Percentiles rank a stretch among this genome's conserved stretches.
Conservation (phyloP, 495 filamentous ascomycete species). For the Tricharina praecox region DNA sequence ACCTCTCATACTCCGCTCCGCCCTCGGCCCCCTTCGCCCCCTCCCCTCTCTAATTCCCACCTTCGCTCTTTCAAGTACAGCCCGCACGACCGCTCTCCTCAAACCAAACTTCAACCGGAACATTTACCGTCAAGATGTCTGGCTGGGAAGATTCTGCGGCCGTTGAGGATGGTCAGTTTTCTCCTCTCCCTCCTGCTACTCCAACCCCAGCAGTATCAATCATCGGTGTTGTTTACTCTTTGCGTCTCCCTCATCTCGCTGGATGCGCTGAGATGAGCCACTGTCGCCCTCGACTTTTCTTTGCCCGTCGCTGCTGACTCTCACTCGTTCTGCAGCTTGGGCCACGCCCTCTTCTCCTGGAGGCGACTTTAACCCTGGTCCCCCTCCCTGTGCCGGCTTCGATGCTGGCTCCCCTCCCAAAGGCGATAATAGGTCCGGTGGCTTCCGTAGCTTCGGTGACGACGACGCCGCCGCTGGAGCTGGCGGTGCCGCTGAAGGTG, state of each 20-base stretch:
- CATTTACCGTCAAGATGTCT: too few species aligned
- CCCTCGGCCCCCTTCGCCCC: too few species aligned
- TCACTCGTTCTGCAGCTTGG: neutral
- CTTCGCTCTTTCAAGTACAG: too few species aligned
- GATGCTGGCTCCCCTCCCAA: neutral
- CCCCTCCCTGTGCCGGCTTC: too few species aligned
- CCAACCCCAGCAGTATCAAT: too few species aligned
- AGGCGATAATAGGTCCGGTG: neutral
- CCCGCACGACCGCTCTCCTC: too few species aligned
- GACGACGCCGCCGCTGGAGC: neutral
- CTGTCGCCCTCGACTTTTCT: neutral
- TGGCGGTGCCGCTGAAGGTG: conserved; percentile 3
- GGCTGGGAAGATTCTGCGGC: neutral
- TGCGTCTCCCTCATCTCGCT: neutral
- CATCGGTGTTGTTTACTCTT: neutral
- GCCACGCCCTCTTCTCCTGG: neutral
- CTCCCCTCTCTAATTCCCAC: too few species aligned
- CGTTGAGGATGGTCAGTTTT: neutral
- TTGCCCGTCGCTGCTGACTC: neutral
- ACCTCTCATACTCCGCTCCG: too few species aligned
- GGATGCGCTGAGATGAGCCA: too few species aligned
- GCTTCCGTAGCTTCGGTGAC: conserved; percentile 1
- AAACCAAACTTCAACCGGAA: too few species aligned
- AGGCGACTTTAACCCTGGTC: neutral
- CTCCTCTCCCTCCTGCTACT: too few species aligned